phyloP scores from a whole-genome alignment of 1,139 yeast species.

The Eremothecium sinecaudum region DNA sequence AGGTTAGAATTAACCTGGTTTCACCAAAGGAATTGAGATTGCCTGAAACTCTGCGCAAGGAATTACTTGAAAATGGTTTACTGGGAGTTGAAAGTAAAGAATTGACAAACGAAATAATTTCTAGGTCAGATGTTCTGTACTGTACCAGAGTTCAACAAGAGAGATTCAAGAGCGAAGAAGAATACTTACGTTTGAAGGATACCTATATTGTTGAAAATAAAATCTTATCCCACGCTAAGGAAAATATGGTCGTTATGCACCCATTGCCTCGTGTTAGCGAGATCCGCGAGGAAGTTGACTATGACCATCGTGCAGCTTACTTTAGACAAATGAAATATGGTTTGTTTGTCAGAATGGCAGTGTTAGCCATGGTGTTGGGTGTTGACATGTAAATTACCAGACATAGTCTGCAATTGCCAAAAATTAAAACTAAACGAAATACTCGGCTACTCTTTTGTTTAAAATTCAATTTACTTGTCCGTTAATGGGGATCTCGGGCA shows the following conservation, averaged over 20 bases:
- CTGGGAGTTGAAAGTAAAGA: constrained; percentile 62
- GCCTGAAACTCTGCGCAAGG: constrained; percentile 62
- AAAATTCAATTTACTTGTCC: too few species aligned
- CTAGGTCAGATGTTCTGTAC: constrained; percentile 88
- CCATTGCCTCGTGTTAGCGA: constrained; percentile 97
- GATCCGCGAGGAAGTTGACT: constrained; percentile 96
- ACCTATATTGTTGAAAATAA: constrained; percentile 87
- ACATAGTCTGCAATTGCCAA: too few species aligned
- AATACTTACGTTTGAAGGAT: constrained; percentile 85
- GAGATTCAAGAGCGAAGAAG: constrained; percentile 67
- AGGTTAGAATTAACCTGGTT: constrained; percentile 86
- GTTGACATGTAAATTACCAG: constrained; percentile 39
- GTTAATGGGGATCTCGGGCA: too few species aligned
- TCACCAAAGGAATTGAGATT: constrained; percentile 80
- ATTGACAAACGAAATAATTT: constrained; percentile 74
- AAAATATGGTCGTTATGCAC: constrained; percentile 98
- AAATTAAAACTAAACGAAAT: too few species aligned
- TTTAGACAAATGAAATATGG: constrained; percentile 99
- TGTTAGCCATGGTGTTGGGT: constrained; percentile 96
- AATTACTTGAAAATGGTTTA: constrained; percentile 58
- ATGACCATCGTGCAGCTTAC: constrained; percentile 98
- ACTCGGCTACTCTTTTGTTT: too few species aligned
- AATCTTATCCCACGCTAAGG: constrained; percentile 85
- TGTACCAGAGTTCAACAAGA: constrained; percentile 98
- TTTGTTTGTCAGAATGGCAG: constrained; percentile 95